Conservation (phyloP, 108 stramenopile species). For the Cyclotella kingstonii region DNA sequence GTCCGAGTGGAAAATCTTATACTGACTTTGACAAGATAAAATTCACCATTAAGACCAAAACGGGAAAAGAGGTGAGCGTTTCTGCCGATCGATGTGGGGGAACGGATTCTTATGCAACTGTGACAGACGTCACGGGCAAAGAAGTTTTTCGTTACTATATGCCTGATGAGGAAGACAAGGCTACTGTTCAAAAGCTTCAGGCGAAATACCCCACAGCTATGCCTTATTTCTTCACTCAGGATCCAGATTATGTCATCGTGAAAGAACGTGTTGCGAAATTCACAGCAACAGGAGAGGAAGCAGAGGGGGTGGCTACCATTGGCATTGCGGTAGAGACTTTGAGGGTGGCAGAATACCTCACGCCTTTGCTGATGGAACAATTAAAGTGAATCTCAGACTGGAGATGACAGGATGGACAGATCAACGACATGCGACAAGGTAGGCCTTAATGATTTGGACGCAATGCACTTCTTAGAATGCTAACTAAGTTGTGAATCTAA, state of each 20-base stretch:
- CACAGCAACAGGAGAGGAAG: constrained; percentile 65
- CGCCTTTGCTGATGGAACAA: constrained; percentile 77
- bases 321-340: constrained; percentile 85
- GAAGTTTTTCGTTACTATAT: constrained; percentile 88
- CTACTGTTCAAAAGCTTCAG: constrained; percentile 54
- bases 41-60: constrained; percentile 93
- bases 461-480: no score
- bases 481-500: no score
- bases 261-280: constrained; percentile 85
- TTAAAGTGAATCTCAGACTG: no score
- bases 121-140: constrained; percentile 63
- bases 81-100: constrained; percentile 88
- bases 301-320: constrained; percentile 86
- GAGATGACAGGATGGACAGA: no score
- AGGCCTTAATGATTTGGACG: no score
- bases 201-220: constrained; percentile 84
- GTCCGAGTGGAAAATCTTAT: constrained; percentile 73
- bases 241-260: constrained; percentile 89
- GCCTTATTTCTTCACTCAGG: constrained; percentile 92
- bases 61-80: constrained; percentile 80
- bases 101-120: constrained; percentile 77
- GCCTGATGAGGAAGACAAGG: constrained; percentile 89
- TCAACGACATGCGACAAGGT: no score
- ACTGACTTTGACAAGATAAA: constrained; percentile 93
- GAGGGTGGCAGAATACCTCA: constrained; percentile 88